Evolutionary conservation across 129 eudicot genomes (phyloP), one percentile per base, ranked within the genome.

Genomic region (Escallonia herrerae): DNA sequence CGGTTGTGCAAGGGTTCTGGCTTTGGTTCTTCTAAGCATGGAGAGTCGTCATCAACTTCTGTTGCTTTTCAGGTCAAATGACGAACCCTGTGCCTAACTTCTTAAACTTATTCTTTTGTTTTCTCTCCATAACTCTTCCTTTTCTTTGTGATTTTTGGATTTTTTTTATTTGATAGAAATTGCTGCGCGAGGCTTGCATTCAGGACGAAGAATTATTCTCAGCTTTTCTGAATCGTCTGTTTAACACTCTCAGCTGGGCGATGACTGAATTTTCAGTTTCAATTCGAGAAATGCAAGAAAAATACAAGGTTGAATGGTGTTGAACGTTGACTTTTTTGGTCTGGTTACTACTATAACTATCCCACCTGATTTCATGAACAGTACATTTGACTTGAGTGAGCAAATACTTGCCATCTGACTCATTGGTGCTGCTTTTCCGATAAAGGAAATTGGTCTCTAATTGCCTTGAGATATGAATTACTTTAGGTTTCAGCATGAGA

Each of bases 241-340:
- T 88, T 62, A 93, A 93, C 75, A 93, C 89, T 2, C 80, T 93
- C 62, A 93, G 98, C 79, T 93, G 98, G 98, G 83, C 96, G 56
- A 88, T 89, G 95, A 93, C 98, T 58, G 98, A 93, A 68, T 89
- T 85, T 72, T 88, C 98, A 12, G 91, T 93, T 79, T 79, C 95
- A 50, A 74, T 93, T 70, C 89, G 98, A 33, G 98, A 93, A 78
- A 83, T 93, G 90, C 95, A 85, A 70, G 97, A 91, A 68, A 85
- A 81, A 51, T 81, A 79, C 63, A 87, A 93, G 96, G 98, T 86
- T 81, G 14, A 13, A n/a, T 40, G 47, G 22, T 43, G 50, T 69
- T 56, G 7, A 68, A 43, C 46, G 38, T 43, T 62, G 51, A 45
- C 13, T 53, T 53, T 12, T 6, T 51, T 53, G 22, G 5, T 53